Evolutionary conservation across 2,329 filamentous ascomycete genomes (phyloP).

Genomic region (Alternaria ethzedia): DNA sequence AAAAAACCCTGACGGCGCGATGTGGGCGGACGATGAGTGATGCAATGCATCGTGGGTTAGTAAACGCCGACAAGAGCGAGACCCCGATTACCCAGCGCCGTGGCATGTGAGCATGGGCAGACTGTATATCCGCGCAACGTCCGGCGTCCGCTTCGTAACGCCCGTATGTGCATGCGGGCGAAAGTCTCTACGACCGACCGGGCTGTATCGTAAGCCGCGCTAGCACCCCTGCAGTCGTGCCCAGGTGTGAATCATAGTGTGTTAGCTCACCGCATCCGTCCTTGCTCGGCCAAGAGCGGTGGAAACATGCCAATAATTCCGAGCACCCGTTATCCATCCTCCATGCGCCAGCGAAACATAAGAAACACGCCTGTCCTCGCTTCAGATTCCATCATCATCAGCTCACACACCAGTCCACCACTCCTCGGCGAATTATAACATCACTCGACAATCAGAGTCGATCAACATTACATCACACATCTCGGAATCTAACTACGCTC

Average conservation of each 20-base stretch:
- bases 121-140: constrained; percentile 14
- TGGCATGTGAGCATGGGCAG: neutral
- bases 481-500: constrained; percentile 26
- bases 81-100: constrained; percentile 4
- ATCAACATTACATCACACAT: constrained; percentile 12
- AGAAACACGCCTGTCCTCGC: constrained; percentile 38
- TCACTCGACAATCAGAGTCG: constrained; percentile 1
- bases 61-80: constrained; percentile 22
- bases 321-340: constrained; percentile 36
- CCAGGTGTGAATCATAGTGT: constrained; percentile 27
- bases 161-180: constrained; percentile 10
- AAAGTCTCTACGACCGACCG: constrained; percentile 14
- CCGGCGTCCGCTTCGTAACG: constrained; percentile 17
- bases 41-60: constrained; percentile 24
- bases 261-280: constrained; percentile 24
- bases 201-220: constrained; percentile 12
- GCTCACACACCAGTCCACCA: constrained; percentile 13
- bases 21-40: constrained; percentile 9
- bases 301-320: constrained; percentile 36
- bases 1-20: neutral
- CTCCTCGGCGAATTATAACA: constrained; percentile 3
- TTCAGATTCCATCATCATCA: constrained; percentile 13
- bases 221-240: constrained; percentile 21
- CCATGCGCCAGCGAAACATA: constrained; percentile 38
- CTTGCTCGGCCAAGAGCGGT: constrained; percentile 32